Evolutionary conservation across 139 green algal species (phyloP), one percentile per base, ranked within the genome.

Genomic region (Desmodesmus armatus): DNA sequence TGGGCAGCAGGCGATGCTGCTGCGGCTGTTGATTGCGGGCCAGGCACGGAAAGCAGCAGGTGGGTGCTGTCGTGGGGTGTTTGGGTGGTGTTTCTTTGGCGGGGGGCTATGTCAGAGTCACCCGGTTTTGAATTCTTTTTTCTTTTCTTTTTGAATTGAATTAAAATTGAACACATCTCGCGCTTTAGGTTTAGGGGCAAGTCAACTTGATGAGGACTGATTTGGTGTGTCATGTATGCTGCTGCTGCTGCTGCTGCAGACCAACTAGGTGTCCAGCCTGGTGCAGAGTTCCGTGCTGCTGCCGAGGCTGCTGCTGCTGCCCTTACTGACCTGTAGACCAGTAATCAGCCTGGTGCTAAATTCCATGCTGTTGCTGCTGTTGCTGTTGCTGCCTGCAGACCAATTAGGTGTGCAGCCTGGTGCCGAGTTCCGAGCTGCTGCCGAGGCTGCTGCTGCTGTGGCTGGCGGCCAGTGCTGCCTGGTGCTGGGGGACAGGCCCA

Each of bases 401-500:
- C 69, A 70, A 27, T 51, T 86, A 39, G 67, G 69, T 19, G 80
- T 86, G 33, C 44, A 47, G 49, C 66, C 80, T 11, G 94, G 93
- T 3, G 89, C n/a, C 0, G 94, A 97, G 85, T 93, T 97, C 63
- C 53, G 88, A 4, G 92, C 94, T 0, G 94, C 92, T 0, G 71
- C 85, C 27, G 33, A 47, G 1, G 91, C 90, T 31, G 92, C 94
- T 5, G 92, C 94, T 3, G 89, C 78, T 29, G 85, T 17, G 29
- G 75, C 69, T 67, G 41, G 71, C 23, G 73, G 90, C n/a, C 83
- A 93, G 47, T n/a, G n/a, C n/a, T n/a, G n/a, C n/a, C 37, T 98
- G n/a, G 95, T 98, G 73, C 87, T 98, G 44, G 95, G 95, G 0
- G 95, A 98, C 86, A 70, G 95, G 49, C 95, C 94, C 0, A 95